These are phyloP conservation scores for Podospora comata DNA, from an alignment of 495 filamentous ascomycete species.

Conservation along the genomic window DNA sequence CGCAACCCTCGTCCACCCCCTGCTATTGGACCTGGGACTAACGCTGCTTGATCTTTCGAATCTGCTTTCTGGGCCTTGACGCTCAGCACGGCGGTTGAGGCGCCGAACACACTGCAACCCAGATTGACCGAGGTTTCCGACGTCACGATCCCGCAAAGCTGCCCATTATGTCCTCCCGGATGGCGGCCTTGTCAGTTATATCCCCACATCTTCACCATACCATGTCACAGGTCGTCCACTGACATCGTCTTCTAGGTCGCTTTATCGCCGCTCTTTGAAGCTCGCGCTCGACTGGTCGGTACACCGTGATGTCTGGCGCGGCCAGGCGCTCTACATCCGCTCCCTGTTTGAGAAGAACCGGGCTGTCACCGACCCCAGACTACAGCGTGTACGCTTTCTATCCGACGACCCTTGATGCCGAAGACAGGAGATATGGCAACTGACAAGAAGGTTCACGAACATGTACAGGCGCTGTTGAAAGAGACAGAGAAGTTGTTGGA, in stretches of 20 bases:
- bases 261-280: slow-evolving; percentile 92
- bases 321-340: slow-evolving; percentile 92
- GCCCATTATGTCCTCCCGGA: slow-evolving; percentile 45
- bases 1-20: slow-evolving; percentile 14
- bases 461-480: slow-evolving; percentile 64
- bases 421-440: not conserved
- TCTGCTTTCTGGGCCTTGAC: not conserved
- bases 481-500: slow-evolving; percentile 86
- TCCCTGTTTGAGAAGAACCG: slow-evolving; percentile 94
- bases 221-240: slow-evolving; percentile 6
- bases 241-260: slow-evolving; percentile 57
- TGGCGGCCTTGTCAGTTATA: slow-evolving; percentile 46
- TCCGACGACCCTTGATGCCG: not conserved
- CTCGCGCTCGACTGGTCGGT: slow-evolving; percentile 92
- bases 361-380: slow-evolving; percentile 77
- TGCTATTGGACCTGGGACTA: slow-evolving; percentile 4
- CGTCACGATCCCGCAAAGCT: slow-evolving; percentile 4
- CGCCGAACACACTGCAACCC: not conserved
- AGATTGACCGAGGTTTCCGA: not conserved
- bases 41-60: slow-evolving; percentile 1
- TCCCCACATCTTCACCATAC: not conserved
- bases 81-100: slow-evolving; percentile 6
- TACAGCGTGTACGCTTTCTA: slow-evolving; percentile 66
- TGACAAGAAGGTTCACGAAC: not conserved
- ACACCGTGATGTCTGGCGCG: slow-evolving; percentile 85